Conservation (phyloP, 73 alveolate genomes). For the Paramecium biaurelia region DNA sequence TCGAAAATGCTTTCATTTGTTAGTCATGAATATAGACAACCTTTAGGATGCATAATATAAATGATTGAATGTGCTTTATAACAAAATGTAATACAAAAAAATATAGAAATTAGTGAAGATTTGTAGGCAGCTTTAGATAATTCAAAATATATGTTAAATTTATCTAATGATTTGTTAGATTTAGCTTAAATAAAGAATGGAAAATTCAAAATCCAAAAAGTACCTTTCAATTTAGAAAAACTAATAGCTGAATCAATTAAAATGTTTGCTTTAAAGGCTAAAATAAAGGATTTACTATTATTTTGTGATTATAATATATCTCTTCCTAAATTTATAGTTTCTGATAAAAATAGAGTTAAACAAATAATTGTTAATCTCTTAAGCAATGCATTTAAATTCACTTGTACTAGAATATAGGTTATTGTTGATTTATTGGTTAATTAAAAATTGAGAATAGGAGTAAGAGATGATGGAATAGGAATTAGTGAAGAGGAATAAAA, state of each 20-base stretch:
- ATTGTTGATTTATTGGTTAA: neutral
- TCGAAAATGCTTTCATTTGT: constrained; percentile 60
- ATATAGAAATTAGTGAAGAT: neutral
- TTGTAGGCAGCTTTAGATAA: constrained; percentile 41
- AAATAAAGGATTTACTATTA: neutral
- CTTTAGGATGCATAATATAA: constrained; percentile 8
- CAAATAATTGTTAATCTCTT: constrained; percentile 62
- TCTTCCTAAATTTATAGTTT: neutral
- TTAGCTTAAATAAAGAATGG: constrained; percentile 50
- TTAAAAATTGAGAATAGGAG: constrained; percentile 33
- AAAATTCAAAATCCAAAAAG: constrained; percentile 7
- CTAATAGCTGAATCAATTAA: constrained; percentile 23
- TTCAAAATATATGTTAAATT: constrained; percentile 23
- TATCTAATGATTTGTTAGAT: constrained; percentile 56
- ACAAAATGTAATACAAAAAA: neutral
- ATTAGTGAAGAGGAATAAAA: constrained; percentile 53
- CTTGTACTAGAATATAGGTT: constrained; percentile 39
- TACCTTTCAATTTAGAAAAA: neutral
- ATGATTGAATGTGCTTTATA: constrained; percentile 39
- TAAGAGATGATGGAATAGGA: constrained; percentile 72
- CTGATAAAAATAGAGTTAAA: constrained; percentile 65
- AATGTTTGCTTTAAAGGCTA: constrained; percentile 46
- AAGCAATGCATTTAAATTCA: constrained; percentile 70
- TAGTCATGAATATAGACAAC: constrained; percentile 53
- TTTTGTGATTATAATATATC: neutral